Percentiles rank a stretch among this genome's conserved stretches.
Conservation (phyloP, 2,329 filamentous ascomycete genomes). For the Nemania serpens region DNA sequence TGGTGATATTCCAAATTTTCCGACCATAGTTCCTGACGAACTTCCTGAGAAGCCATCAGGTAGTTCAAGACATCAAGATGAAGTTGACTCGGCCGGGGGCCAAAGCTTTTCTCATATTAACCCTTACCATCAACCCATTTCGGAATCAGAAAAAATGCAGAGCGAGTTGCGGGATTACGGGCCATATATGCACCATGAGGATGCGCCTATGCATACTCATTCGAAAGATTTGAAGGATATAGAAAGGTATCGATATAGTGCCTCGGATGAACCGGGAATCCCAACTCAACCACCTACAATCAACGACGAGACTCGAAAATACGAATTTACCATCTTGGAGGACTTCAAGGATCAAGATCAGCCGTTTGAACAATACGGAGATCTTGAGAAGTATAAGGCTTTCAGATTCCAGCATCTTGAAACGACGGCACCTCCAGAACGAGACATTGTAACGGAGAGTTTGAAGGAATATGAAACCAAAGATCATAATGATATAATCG, state of each 20-base stretch:
- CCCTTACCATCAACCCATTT: slow-evolving; percentile 26
- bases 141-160: slow-evolving; percentile 35
- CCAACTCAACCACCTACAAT: slow-evolving; percentile 27
- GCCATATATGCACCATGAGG: slow-evolving; percentile 45
- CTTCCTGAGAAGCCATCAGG: slow-evolving; percentile 22
- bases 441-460: slow-evolving; percentile 43
- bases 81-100: slow-evolving; percentile 36
- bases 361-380: slow-evolving; percentile 44
- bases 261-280: not conserved
- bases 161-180: slow-evolving; percentile 47
- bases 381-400: slow-evolving; percentile 47
- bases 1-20: slow-evolving; percentile 46
- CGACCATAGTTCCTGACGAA: slow-evolving; percentile 32
- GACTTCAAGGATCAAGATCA: slow-evolving; percentile 35
- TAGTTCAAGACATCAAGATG: slow-evolving; percentile 37
- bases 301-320: slow-evolving; percentile 49
- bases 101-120: slow-evolving; percentile 42
- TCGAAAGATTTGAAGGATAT: slow-evolving; percentile 52
- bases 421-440: slow-evolving; percentile 36
- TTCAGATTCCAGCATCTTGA: slow-evolving; percentile 46
- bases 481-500: slow-evolving; percentile 14
- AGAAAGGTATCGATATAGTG: slow-evolving; percentile 44
- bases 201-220: slow-evolving; percentile 32
- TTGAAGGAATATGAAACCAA: slow-evolving; percentile 48
- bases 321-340: slow-evolving; percentile 37